These are phyloP conservation scores for Vaccinium darrowii DNA, from an alignment of 148 eudicot species.

Conservation along the genomic window DNA sequence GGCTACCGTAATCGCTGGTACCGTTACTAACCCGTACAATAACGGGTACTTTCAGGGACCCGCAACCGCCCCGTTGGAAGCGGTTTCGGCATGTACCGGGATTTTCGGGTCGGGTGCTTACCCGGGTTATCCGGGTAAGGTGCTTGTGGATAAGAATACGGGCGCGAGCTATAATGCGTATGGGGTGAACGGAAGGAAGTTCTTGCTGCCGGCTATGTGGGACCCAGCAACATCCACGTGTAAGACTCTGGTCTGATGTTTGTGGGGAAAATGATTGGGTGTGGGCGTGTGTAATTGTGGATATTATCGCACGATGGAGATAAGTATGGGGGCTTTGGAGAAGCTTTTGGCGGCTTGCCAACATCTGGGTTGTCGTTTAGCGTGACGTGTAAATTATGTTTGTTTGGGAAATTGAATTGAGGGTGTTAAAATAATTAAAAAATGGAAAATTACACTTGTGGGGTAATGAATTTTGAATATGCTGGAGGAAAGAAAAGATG, in stretches of 20 bases:
- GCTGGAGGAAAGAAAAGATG: not conserved
- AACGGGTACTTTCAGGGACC: conserved; percentile 63
- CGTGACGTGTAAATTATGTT: conserved; percentile 11
- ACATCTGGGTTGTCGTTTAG: not conserved
- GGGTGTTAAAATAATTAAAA: not conserved
- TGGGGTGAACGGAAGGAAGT: conserved; percentile 54
- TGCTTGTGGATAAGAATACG: conserved; percentile 38
- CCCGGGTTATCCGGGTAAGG: conserved; percentile 48
- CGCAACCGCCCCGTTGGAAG: conserved; percentile 45
- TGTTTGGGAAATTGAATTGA: not conserved
- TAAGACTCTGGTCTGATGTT: conserved; percentile 34
- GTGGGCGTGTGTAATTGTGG: not conserved
- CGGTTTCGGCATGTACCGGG: conserved; percentile 63
- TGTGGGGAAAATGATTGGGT: not conserved
- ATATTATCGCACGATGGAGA: not conserved
- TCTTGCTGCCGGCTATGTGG: conserved; percentile 63
- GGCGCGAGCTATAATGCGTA: conserved; percentile 60
- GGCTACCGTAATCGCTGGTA: conserved; percentile 51
- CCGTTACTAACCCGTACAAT: conserved; percentile 56
- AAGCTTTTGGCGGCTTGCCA: not conserved
- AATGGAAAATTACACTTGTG: not conserved
- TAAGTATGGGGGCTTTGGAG: not conserved
- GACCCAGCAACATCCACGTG: conserved; percentile 48
- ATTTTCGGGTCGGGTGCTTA: conserved; percentile 56
- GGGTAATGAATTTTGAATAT: not conserved